A percentile compares a stretch with the other conserved stretches of the same genome.
phyloP scores from a whole-genome alignment of 2,329 filamentous ascomycete species.

The Epichloe glyceriae region DNA sequence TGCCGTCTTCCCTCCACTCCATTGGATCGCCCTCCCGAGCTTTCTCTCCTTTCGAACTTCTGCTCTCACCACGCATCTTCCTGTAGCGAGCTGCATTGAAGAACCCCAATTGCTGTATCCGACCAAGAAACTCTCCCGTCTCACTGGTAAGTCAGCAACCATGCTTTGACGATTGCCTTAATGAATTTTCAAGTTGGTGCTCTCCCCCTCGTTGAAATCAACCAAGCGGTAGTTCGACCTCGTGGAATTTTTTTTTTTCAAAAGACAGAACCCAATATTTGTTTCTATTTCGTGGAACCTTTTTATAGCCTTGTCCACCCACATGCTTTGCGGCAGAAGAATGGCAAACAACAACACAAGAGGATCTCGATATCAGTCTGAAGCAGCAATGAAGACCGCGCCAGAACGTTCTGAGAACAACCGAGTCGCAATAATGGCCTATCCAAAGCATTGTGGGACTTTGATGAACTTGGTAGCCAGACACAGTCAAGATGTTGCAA shows the following conservation, averaged over 20 bases:
- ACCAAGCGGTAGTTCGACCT: not conserved
- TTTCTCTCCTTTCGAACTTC: conserved; percentile 13
- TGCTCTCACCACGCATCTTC: conserved; percentile 13
- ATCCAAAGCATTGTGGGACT: not conserved
- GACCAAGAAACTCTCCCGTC: conserved; percentile 8
- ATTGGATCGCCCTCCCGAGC: conserved; percentile 8
- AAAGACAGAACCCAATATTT: no score
- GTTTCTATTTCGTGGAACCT: not conserved
- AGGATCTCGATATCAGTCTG: not conserved
- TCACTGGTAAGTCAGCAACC: conserved; percentile 15
- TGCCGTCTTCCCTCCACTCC: conserved; percentile 9
- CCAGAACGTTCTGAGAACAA: not conserved
- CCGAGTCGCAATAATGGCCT: not conserved
- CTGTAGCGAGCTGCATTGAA: conserved; percentile 17
- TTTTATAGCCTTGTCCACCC: not conserved
- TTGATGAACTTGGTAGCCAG: no score
- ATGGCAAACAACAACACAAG: not conserved
- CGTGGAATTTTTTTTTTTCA: not conserved
- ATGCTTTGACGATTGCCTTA: not conserved
- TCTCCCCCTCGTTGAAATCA: not conserved
- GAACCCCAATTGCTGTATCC: conserved; percentile 10
- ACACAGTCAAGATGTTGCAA: no score
- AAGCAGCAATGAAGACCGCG: not conserved
- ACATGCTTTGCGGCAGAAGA: no score
- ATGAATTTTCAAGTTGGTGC: not conserved